These are phyloP conservation scores for Helminthosporium solani DNA, from an alignment of 2,329 filamentous ascomycete genomes.

Conservation along the genomic window DNA sequence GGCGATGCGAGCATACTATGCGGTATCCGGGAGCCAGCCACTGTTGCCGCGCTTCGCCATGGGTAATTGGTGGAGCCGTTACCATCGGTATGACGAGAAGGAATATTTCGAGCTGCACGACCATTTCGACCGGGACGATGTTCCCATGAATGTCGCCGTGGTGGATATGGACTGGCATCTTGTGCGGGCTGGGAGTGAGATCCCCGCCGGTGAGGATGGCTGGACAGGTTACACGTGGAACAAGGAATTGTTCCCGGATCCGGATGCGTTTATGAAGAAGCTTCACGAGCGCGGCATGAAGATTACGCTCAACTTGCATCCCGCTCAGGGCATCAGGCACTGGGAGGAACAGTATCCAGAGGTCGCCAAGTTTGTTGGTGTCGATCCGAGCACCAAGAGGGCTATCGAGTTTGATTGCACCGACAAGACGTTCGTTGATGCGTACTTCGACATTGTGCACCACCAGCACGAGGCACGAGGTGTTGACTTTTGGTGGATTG, in stretches of 20 bases:
- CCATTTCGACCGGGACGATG: constrained; percentile 51
- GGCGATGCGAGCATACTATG: constrained; percentile 57
- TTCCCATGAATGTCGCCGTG: constrained; percentile 61
- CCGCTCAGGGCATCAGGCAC: constrained; percentile 58
- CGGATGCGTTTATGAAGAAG: constrained; percentile 52
- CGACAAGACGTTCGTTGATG: constrained; percentile 56
- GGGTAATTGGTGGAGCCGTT: constrained; percentile 67
- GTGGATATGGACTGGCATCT: constrained; percentile 69
- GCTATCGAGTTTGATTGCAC: constrained; percentile 60
- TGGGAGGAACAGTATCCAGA: constrained; percentile 59
- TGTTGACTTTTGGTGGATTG: constrained; percentile 67
- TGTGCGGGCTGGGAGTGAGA: constrained; percentile 44
- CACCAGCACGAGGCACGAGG: constrained; percentile 57
- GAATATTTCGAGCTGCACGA: constrained; percentile 62
- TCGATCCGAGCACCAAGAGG: constrained; percentile 52
- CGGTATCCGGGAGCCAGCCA: constrained; percentile 58
- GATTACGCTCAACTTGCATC: constrained; percentile 62
- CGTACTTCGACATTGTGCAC: constrained; percentile 60
- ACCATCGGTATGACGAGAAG: constrained; percentile 57
- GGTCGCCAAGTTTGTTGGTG: constrained; percentile 54
- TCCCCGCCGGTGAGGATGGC: constrained; percentile 44
- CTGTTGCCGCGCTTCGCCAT: constrained; percentile 58
- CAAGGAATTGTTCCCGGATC: constrained; percentile 58
- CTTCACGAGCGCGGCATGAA: constrained; percentile 56
- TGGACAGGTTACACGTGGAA: constrained; percentile 67